Conservation (phyloP, 805 yeast genomes). For the Pichia cephalocereana region DNA sequence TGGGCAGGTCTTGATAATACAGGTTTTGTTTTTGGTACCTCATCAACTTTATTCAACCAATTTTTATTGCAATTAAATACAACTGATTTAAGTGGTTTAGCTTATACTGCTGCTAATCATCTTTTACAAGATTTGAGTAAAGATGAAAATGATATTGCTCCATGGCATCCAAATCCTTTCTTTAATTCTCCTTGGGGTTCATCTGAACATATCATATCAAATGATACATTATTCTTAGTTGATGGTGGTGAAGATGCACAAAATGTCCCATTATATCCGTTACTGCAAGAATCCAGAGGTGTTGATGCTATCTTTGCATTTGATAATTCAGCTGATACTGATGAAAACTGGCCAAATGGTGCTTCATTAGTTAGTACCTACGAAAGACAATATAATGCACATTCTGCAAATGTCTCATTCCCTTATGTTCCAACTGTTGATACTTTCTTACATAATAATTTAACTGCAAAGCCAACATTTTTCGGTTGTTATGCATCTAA, state of each 20-base stretch:
- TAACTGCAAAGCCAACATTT: constrained; percentile 65
- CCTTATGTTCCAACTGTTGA: constrained; percentile 71
- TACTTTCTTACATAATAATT: constrained; percentile 49
- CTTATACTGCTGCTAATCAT: constrained; percentile 35
- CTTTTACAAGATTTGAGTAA: constrained; percentile 34
- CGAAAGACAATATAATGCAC: constrained; percentile 44
- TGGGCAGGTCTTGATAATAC: constrained; percentile 68
- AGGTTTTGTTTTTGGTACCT: constrained; percentile 75
- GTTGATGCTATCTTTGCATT: constrained; percentile 58
- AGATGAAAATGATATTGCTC: constrained; percentile 59
- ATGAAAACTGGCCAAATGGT: constrained; percentile 58
- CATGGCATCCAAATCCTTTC: constrained; percentile 67
- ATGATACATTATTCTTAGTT: constrained; percentile 43
- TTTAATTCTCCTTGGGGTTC: constrained; percentile 32
- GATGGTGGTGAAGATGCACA: constrained; percentile 79
- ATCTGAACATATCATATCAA: constrained; percentile 28
- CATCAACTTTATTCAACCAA: constrained; percentile 72
- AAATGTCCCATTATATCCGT: constrained; percentile 60
- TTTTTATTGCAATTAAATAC: constrained; percentile 49
- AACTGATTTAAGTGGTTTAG: constrained; percentile 38
- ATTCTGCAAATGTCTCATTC: constrained; percentile 54
- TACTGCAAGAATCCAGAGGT: constrained; percentile 50
- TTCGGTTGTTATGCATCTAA: constrained; percentile 73
- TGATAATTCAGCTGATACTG: constrained; percentile 61
- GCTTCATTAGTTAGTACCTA: constrained; percentile 47